Conservation (phyloP, 2,329 filamentous ascomycete species). For the Trichoderma sp. region DNA sequence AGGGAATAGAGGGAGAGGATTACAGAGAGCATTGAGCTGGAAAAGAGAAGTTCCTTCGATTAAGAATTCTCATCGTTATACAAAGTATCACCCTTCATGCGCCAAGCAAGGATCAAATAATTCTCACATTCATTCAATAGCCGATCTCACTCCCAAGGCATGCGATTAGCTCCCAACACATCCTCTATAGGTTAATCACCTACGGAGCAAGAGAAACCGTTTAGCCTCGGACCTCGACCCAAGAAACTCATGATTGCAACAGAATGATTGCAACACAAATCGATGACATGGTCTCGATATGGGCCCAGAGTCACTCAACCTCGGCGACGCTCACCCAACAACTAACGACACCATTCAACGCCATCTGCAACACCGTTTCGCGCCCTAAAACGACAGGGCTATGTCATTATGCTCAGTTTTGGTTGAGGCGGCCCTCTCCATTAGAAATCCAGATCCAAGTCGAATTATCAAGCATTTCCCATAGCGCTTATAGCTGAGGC, state of each 20-base stretch:
- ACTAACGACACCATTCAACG: neutral
- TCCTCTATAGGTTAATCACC: too few relatives aligned
- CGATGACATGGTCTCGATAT: neutral
- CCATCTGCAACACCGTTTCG: slow-evolving; percentile 1
- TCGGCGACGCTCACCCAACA: neutral
- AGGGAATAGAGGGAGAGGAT: too few relatives aligned
- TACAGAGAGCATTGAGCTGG: too few relatives aligned
- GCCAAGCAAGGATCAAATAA: too few relatives aligned
- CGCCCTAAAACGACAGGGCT: slow-evolving; percentile 26
- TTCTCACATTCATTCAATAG: neutral
- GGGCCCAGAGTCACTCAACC: neutral
- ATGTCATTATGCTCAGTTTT: slow-evolving; percentile 24
- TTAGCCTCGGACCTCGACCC: neutral
- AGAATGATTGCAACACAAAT: neutral
- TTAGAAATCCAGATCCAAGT: slow-evolving; percentile 17
- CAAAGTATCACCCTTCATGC: too few relatives aligned
- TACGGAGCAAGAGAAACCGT: too few relatives aligned
- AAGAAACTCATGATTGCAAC: neutral
- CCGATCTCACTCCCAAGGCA: neutral
- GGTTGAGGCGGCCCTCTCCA: neutral
- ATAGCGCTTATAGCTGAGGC: neutral
- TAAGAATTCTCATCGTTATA: too few relatives aligned
- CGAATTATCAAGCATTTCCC: neutral
- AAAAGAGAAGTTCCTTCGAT: too few relatives aligned
- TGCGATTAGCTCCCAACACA: neutral